Base-by-base conservation (phyloP, 1,139 yeast species). In the Taiozyma sp. region DNA sequence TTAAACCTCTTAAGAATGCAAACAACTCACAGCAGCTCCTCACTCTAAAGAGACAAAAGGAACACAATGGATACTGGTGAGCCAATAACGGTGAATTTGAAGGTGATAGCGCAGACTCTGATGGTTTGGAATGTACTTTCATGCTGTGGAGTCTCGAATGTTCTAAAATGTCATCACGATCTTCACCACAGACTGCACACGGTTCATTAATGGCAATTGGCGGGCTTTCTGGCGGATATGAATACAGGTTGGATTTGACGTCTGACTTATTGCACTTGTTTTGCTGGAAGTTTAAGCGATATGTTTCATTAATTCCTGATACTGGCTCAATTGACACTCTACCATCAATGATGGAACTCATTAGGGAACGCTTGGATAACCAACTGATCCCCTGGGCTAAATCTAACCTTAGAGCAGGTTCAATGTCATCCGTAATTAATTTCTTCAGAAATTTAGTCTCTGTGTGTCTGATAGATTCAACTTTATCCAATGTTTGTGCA, bases 171-270 rank as follows among this genome's bases (percentile, higher is more conserved):
- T 82, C 88, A 60, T 78, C 77, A 54, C 95, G 75, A 16, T 70
- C 63, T 66, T 90, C 97, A 10, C 90, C 93, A 70, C 97, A 91
- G 47, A 90, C 73, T 9, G 90, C 76, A 68, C 98, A 91, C 4
- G 89, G 80, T 3, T 82, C 81, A 50, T 76, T 72, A 21, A 84
- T 77, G 1, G 97, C 96, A 43, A 88, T 84, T 0, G 96, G 96
- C 2, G 80, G 78, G 7, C 78, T 71, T 47, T 69, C 65, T 6
- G 64, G 58, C 5, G 79, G 77, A 51, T 67, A 73, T 28, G 73
- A 66, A 53, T 72, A 73, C 48, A 73, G 52, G 45, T 63, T 67
- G 0, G 68, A 54, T n/a, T 61, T 62, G 10, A 61, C 61, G 13
- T 57, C 58, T 1, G 54, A 35, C 3, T 51, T 57, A 1, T 48